A percentile compares a stretch with the other conserved stretches of the same genome.
Evolutionary conservation across 192 early-diverging fungal species (phyloP).

Genomic region (Gonapodya sp.): DNA sequence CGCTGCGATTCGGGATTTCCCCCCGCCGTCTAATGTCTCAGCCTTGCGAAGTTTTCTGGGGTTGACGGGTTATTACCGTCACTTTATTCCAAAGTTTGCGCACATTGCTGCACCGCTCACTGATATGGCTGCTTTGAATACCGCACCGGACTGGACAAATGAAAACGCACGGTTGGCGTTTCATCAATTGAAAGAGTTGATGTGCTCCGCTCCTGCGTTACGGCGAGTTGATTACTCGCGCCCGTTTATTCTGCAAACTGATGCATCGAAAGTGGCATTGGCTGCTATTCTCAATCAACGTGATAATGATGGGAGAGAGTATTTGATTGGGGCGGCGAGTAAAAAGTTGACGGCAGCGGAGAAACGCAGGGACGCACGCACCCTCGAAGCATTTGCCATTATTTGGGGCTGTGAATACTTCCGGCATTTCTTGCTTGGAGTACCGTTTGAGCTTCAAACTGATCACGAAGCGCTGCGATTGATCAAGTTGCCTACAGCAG

Average conservation of each 20-base stretch:
- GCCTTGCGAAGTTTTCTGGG: not conserved
- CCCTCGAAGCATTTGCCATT: not conserved
- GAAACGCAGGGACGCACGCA: not conserved
- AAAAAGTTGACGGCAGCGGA: not conserved
- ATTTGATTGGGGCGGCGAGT: not conserved
- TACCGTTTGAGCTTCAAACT: not conserved
- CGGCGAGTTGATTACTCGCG: not conserved
- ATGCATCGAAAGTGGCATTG: not conserved
- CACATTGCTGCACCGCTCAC: not conserved
- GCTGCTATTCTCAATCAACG: not conserved
- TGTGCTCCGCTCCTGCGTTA: not conserved
- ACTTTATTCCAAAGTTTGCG: not conserved
- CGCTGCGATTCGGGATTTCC: not conserved
- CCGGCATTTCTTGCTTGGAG: not conserved
- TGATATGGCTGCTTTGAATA: not conserved
- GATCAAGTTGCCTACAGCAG: not conserved
- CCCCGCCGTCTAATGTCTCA: not conserved
- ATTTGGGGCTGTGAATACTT: not conserved
- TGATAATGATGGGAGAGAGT: not conserved
- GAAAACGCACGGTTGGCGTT: not conserved
- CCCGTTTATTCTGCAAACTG: not conserved
- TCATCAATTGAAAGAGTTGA: not conserved
- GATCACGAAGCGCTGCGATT: not conserved
- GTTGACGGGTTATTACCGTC: not conserved
- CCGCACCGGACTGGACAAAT: not conserved